Evolutionary conservation across 208 protist genomes (phyloP).

Genomic region (Leishmania major): DNA sequence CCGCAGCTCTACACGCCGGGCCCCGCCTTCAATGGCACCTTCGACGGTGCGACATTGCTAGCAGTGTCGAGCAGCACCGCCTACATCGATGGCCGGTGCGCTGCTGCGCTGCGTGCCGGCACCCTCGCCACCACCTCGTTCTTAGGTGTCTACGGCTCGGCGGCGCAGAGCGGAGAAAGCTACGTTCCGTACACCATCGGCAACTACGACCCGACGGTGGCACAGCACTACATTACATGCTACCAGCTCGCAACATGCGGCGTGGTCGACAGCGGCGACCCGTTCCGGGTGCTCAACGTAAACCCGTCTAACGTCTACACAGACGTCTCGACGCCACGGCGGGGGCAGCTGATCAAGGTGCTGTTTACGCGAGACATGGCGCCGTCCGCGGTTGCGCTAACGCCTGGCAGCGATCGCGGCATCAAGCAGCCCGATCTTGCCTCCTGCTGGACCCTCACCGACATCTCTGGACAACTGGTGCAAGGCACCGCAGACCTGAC

Average conservation of each 20-base stretch:
- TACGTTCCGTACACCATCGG: conserved; percentile 59
- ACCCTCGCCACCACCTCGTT: conserved; percentile 24
- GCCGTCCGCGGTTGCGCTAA: conserved; percentile 38
- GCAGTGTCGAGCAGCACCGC: conserved; percentile 30
- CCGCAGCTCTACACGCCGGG: conserved; percentile 57
- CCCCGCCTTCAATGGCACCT: conserved; percentile 62
- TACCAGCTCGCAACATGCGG: conserved; percentile 70
- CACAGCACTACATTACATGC: conserved; percentile 62
- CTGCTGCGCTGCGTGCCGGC: conserved; percentile 33
- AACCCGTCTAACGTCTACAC: conserved; percentile 63
- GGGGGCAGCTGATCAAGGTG: conserved; percentile 78
- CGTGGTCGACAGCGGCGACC: conserved; percentile 63
- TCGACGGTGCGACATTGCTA: conserved; percentile 64
- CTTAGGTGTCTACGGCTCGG: conserved; percentile 45
- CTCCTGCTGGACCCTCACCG: conserved; percentile 73
- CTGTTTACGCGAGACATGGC: conserved; percentile 58
- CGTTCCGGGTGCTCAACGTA: conserved; percentile 45
- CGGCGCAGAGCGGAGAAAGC: conserved; percentile 9
- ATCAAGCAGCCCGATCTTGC: conserved; percentile 47
- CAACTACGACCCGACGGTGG: conserved; percentile 57
- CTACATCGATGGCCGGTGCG: conserved; percentile 75
- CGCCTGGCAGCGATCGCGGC: conserved; percentile 65
- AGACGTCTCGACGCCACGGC: conserved; percentile 42
- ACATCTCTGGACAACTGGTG: conserved; percentile 46
- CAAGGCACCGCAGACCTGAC: conserved; percentile 56